Percentiles rank a stretch among this genome's conserved stretches.
Conservation (phyloP, 225 moss, liverwort and hornwort species). For the Anthoceros angustus region DNA sequence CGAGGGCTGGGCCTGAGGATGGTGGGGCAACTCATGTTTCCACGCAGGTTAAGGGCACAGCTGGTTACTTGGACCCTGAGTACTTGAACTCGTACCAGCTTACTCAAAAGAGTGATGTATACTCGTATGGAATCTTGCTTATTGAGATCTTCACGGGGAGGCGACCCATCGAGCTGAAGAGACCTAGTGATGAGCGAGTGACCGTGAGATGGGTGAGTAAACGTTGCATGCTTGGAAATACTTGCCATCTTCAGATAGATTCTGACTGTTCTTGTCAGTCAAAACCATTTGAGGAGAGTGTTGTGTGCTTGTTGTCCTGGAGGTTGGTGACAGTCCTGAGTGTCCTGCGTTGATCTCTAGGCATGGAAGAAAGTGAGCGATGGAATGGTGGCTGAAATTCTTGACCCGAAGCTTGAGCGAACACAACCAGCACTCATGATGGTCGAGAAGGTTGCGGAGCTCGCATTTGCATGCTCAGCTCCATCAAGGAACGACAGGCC, state of each 20-base stretch:
- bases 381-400: slow-evolving; percentile 52
- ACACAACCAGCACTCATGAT: slow-evolving; percentile 29
- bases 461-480: slow-evolving; percentile 92
- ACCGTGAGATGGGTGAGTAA: slow-evolving; percentile 43
- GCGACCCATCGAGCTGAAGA: slow-evolving; percentile 35
- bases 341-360: slow-evolving; percentile 17
- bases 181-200: slow-evolving; percentile 41
- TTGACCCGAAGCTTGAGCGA: slow-evolving; percentile 61
- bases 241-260: background rate
- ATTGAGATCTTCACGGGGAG: slow-evolving; percentile 39
- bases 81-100: slow-evolving; percentile 40
- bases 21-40: slow-evolving; percentile 44
- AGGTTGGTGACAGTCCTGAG: background rate
- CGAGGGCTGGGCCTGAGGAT: slow-evolving; percentile 34
- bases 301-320: no score
- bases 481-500: slow-evolving; percentile 83
- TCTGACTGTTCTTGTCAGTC: background rate
- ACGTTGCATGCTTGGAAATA: background rate
- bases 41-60: slow-evolving; percentile 45
- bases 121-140: slow-evolving; percentile 40
- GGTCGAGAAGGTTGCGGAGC: slow-evolving; percentile 58
- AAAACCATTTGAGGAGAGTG: no score
- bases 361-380: slow-evolving; percentile 88
- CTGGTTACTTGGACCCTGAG: slow-evolving; percentile 46
- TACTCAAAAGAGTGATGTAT: slow-evolving; percentile 43